Evolutionary conservation across 176 grass and related monocot genomes (phyloP).

Genomic region (Zoysia japonica): DNA sequence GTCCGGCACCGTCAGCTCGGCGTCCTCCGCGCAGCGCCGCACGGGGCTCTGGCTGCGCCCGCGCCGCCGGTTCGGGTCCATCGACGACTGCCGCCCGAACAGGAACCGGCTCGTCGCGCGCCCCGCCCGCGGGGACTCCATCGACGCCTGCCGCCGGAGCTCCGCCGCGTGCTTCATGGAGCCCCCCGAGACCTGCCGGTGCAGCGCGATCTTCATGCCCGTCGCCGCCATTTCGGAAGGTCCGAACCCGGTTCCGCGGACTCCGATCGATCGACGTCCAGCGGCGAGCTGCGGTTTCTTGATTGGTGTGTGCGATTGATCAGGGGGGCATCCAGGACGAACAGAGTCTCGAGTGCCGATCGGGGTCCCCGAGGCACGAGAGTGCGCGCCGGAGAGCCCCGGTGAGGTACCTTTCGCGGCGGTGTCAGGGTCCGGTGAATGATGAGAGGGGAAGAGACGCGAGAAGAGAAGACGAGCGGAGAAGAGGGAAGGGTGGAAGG

Average conservation of each 20-base stretch:
- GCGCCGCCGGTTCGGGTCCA: conserved; percentile 73
- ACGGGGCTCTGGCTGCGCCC: conserved; percentile 67
- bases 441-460: conserved; percentile 23
- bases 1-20: conserved; percentile 72
- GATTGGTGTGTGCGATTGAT: neutral
- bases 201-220: conserved; percentile 52
- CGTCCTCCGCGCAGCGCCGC: neutral
- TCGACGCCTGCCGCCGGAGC: conserved; percentile 67
- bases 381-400: conserved; percentile 60
- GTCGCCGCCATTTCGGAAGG: conserved; percentile 39
- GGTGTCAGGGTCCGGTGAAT: neutral
- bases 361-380: conserved; percentile 58
- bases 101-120: conserved; percentile 52
- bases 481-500: conserved; percentile 32
- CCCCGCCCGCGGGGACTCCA: conserved; percentile 57
- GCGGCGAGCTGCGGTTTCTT: neutral
- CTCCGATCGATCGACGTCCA: neutral
- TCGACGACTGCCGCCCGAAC: conserved; percentile 90
- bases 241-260: neutral
- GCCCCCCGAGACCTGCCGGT: conserved; percentile 74
- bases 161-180: conserved; percentile 57
- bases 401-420: conserved; percentile 27
- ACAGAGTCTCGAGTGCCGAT: neutral
- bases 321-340: neutral
- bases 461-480: conserved; percentile 31